phyloP scores from a whole-genome alignment of 1,139 yeast genomes.

The Yamadazyma spencermartinsiae region DNA sequence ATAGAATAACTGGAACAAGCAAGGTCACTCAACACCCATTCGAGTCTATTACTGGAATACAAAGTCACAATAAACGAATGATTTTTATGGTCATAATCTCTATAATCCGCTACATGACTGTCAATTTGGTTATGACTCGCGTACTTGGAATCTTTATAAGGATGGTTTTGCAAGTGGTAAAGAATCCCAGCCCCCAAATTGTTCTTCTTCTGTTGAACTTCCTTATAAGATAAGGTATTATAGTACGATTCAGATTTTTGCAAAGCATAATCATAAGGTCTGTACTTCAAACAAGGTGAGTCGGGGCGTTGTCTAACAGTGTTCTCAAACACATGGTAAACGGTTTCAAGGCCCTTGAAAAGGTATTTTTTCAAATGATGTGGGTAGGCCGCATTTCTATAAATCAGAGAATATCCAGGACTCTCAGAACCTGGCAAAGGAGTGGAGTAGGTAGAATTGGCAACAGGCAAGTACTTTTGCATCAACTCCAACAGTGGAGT shows the following conservation, averaged over 20 bases:
- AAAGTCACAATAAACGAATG: slow-evolving; percentile 36
- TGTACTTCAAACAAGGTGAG: slow-evolving; percentile 29
- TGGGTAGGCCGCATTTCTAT: slow-evolving; percentile 29
- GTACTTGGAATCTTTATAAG: slow-evolving; percentile 23
- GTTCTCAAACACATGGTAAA: slow-evolving; percentile 24
- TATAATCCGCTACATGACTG: slow-evolving; percentile 24
- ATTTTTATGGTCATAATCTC: slow-evolving; percentile 22
- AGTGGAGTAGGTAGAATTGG: slow-evolving; percentile 60
- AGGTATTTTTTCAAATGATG: slow-evolving; percentile 23
- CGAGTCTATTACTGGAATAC: slow-evolving; percentile 36
- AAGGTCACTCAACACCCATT: slow-evolving; percentile 41
- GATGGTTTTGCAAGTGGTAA: slow-evolving; percentile 28
- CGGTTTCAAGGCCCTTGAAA: slow-evolving; percentile 28
- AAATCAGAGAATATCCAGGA: slow-evolving; percentile 33
- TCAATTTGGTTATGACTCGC: slow-evolving; percentile 30
- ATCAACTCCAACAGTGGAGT: slow-evolving; percentile 20
- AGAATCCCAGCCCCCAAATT: slow-evolving; percentile 36
- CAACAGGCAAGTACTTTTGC: slow-evolving; percentile 54
- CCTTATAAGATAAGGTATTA: slow-evolving; percentile 21
- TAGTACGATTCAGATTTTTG: slow-evolving; percentile 21
- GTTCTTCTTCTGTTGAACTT: slow-evolving; percentile 23
- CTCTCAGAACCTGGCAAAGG: slow-evolving; percentile 33
- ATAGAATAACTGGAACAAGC: slow-evolving; percentile 37
- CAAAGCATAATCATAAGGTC: slow-evolving; percentile 32
- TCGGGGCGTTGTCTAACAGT: slow-evolving; percentile 22